Conservation (phyloP, 805 yeast genomes). For the Vanderwaltozyma tropicalis region DNA sequence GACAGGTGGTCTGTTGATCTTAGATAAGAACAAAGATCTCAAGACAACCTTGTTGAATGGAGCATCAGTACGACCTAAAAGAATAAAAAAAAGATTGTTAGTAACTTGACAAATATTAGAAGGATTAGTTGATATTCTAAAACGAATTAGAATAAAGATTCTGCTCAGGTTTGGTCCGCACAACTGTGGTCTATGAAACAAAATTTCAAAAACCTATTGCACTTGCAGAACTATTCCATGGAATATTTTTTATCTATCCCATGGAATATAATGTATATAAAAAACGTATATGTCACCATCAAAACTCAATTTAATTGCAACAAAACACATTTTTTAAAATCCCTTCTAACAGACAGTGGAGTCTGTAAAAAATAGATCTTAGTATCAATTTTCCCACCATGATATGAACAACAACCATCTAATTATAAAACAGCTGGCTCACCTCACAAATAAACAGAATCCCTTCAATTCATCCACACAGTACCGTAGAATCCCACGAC, state of each 20-base stretch:
- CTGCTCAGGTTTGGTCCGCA: slow-evolving; percentile 39
- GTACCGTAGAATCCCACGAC: slow-evolving; percentile 4
- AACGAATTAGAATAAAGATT: slow-evolving; percentile 20
- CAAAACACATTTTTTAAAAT: too few species aligned
- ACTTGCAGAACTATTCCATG: slow-evolving; percentile 29
- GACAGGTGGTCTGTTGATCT: slow-evolving; percentile 99
- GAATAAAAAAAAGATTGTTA: slow-evolving; percentile 23
- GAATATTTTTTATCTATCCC: too few species aligned
- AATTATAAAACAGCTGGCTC: too few species aligned
- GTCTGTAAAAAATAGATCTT: too few species aligned
- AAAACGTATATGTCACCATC: too few species aligned
- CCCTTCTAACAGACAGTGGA: too few species aligned
- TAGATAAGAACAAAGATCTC: slow-evolving; percentile 89
- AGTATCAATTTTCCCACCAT: too few species aligned
- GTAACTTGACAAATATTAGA: slow-evolving; percentile 12
- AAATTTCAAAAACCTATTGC: slow-evolving; percentile 13
- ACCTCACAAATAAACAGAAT: too few species aligned
- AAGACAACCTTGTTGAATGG: slow-evolving; percentile 97
- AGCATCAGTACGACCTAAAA: slow-evolving; percentile 91
- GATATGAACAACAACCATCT: too few species aligned
- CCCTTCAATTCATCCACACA: slow-evolving; percentile 6
- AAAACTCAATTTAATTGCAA: too few species aligned
- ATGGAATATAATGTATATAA: too few species aligned
- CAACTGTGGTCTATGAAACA: slow-evolving; percentile 2
- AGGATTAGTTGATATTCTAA: slow-evolving; percentile 3